These are phyloP conservation scores for Termitomyces heimii DNA, from an alignment of 768 basidiomycete species.

Conservation along the genomic window DNA sequence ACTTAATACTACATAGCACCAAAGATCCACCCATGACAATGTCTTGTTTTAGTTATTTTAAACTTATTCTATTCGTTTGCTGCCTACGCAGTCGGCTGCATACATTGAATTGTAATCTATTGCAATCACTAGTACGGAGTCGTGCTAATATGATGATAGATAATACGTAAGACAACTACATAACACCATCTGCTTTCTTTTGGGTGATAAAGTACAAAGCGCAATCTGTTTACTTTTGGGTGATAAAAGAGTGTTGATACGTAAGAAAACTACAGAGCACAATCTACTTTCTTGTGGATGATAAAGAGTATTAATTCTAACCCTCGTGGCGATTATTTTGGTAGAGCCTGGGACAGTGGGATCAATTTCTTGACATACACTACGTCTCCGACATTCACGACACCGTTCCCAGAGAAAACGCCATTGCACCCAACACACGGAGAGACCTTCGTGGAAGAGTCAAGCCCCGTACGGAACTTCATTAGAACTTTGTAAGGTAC, in stretches of 20 bases:
- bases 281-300: too few species aligned
- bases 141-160: too few species aligned
- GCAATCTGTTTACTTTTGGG: too few species aligned
- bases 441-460: constrained; percentile 39
- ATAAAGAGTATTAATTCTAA: too few species aligned
- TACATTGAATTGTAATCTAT: not conserved
- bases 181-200: too few species aligned
- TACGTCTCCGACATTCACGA: constrained; percentile 55
- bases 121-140: not conserved
- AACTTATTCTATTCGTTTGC: not conserved
- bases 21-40: not conserved
- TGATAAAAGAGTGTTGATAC: too few species aligned
- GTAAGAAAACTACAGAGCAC: not conserved
- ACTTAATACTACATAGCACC: not conserved
- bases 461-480: constrained; percentile 63
- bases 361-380: constrained; percentile 43
- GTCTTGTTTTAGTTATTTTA: not conserved
- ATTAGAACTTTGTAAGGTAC: constrained; percentile 73
- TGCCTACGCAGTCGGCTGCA: not conserved
- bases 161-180: not conserved
- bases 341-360: not conserved
- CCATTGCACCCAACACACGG: constrained; percentile 70
- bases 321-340: too few species aligned
- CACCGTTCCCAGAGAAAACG: constrained; percentile 42
- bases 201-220: too few species aligned